Base-by-base conservation (phyloP, 768 basidiomycete genomes). In the Suillus brevipes region DNA sequence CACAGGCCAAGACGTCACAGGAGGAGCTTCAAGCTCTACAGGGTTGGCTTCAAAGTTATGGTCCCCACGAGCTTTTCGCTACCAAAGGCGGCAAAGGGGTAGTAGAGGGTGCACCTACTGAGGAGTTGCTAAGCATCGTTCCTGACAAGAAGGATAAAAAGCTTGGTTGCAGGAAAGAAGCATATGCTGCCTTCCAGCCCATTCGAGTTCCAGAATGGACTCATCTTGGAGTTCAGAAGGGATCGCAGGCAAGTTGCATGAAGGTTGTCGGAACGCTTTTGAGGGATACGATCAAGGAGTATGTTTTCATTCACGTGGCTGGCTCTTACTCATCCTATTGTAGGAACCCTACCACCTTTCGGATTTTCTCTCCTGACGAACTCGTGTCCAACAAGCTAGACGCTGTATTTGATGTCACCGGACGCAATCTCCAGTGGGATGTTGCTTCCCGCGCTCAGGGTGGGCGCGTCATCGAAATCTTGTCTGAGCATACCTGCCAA, bases 341-440 rank as follows among this genome's bases (percentile, higher is more conserved):
- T 63, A 89, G 87, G 61, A 95, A 97, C 74, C 91, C 90, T 1
- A 82, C 77, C 23, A 81, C 83, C 0, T 95, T 95, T 84, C 85
- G 95, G 45, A 92, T 97, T 65, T 96, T 96, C 80, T 94, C 90
- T 25, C 95, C 95, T 0, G 95, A 97, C 68, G 92, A 95, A 70
- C 80, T 95, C 2, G 87, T 89, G 13, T 92, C 90, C 47, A 95
- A 95, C 77, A 95, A 95, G 78, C 86, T 97, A 10, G 92, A 93
- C 70, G 91, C 87, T 4, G 88, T 91, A 7, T 84, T 95, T 49
- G 84, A 90, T 7, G 78, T 82, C 13, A 88, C 81, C 0, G 82
- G 84, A 3, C 87, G 93, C 58, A 88, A 93, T 78, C 89, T 95
- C 75, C 93, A 96, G 77, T 95, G 92, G 92, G 95, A 97, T 71